Evolutionary conservation across 768 basidiomycete genomes (phyloP), one percentile per base, ranked within the genome.

Genomic region (Leccinellum luteum): DNA sequence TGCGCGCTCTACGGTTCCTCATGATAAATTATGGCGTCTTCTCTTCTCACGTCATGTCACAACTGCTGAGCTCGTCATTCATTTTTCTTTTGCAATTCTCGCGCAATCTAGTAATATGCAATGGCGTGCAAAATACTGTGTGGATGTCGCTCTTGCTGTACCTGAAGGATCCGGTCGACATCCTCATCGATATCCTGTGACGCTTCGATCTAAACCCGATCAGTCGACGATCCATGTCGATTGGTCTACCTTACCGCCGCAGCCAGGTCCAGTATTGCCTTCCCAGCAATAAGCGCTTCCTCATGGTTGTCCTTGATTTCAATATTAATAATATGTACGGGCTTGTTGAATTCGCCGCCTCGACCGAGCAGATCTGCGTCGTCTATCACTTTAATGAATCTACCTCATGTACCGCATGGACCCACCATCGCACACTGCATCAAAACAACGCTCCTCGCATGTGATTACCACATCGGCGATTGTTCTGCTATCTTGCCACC

Each of bases 241-340:
- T 51, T 35, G 44, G 5, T 30, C 13, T 17, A 30, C 80, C 92
- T 76, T 67, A 97, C 96, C 54, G 94, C 89, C 49, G 85, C 79
- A 8, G 93, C 94, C 21, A 99, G 78, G 66, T 96, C 95, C 28
- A 98, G 78, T 70, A 98, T 94, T 2, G 96, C 94, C 72, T 87
- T 92, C 17, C 97, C 96, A 25, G 97, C 97, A 62, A 98, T 93
- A 48, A 90, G 78, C 1, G 97, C 97, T 74, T 99, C 97, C 79
- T 98, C 97, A 65, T 98, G 95, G 68, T 97, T 98, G 74, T 99
- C 97, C 77, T 92, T 97, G 74, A 98, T 98, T 69, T 99, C 97
- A 59, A 98, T 84, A 73, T 99, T 99, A 67, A 99, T 92, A 44
- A 99, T 73, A 73, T 99, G 97, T 17, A 98, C 94, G 2, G 95